Conservation (phyloP, 139 green algal genomes). For the Picochlorum sp. region DNA sequence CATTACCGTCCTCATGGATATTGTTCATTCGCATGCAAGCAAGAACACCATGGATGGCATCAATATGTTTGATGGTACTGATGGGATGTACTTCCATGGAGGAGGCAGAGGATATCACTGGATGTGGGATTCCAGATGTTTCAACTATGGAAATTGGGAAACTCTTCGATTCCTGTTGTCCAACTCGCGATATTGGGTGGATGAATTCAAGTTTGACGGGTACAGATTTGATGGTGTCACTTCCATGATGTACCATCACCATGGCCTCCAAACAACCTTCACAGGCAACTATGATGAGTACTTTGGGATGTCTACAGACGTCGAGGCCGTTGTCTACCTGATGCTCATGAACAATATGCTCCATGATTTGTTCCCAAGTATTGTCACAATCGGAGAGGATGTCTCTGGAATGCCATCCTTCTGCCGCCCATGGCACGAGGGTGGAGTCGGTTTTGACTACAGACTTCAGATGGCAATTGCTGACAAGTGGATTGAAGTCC, state of each 20-base stretch:
- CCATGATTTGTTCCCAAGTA: constrained; percentile 84
- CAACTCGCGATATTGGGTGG: constrained; percentile 93
- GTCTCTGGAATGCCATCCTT: constrained; percentile 95
- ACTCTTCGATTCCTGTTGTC: constrained; percentile 90
- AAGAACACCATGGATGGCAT: constrained; percentile 90
- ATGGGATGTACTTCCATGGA: constrained; percentile 85
- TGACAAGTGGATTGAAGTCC: constrained; percentile 97
- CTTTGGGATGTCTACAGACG: constrained; percentile 90
- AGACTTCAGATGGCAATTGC: constrained; percentile 98
- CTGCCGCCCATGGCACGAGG: constrained; percentile 76
- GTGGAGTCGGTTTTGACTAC: constrained; percentile 97
- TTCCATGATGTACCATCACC: constrained; percentile 98
- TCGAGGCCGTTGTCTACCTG: constrained; percentile 85
- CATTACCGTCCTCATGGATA: constrained; percentile 77
- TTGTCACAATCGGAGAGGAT: constrained; percentile 89
- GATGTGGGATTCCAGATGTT: constrained; percentile 98
- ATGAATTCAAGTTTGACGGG: constrained; percentile 97
- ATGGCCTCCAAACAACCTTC: constrained; percentile 93
- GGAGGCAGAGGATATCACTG: constrained; percentile 82
- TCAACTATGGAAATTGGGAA: constrained; percentile 99
- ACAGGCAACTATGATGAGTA: constrained; percentile 96
- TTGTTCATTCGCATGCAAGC: constrained; percentile 82
- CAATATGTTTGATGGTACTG: constrained; percentile 97
- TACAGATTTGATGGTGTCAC: constrained; percentile 96
- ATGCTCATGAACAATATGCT: constrained; percentile 92